Evolutionary conservation across 306 rosid genomes (phyloP), one percentile per base, ranked within the genome.

Genomic region (Prunus dulcis): DNA sequence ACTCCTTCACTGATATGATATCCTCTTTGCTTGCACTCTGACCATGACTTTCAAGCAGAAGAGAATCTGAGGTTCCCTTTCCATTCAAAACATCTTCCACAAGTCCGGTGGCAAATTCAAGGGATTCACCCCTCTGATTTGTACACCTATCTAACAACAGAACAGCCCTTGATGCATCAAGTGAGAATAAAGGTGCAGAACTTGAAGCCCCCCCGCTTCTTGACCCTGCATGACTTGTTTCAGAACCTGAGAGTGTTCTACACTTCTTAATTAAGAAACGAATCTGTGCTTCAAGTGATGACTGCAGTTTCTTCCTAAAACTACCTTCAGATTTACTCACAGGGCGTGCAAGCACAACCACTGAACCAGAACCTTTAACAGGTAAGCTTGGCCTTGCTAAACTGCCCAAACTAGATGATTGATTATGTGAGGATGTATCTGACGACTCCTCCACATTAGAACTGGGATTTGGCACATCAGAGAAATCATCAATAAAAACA

Each of bases 331-430:
- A 91, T 72, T 87, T 87, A 77, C 85, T 90, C 64, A 88, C 87
- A 71, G 97, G 94, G 61, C 96, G 91, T 11, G 98, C 93, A 82
- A 94, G 97, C 79, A 89, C 94, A 80, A 91, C 92, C 28, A 94
- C 93, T 12, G 97, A 84, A 81, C 91, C 93, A 70, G 97, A 86
- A 81, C 87, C 93, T 83, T 94, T 94, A 77, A 77, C 82, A 6
- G 89, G 85, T 76, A 94, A 27, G 72, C 81, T 90, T 52, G 91
- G 81, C 82, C 88, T 86, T 25, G 86, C 78, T 75, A 69, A 78
- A 71, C 84, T 57, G 72, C 82, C 77, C 89, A 79, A 78, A 85
- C 86, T 86, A 78, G 94, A 83, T 72, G 89, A 68, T 61, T 86
- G 97, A 72, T 71, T 79, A 55, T 79, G 79, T 30, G 89, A 76